phyloP scores from a whole-genome alignment of 2,329 filamentous ascomycete species.

The Curvularia spicifera region DNA sequence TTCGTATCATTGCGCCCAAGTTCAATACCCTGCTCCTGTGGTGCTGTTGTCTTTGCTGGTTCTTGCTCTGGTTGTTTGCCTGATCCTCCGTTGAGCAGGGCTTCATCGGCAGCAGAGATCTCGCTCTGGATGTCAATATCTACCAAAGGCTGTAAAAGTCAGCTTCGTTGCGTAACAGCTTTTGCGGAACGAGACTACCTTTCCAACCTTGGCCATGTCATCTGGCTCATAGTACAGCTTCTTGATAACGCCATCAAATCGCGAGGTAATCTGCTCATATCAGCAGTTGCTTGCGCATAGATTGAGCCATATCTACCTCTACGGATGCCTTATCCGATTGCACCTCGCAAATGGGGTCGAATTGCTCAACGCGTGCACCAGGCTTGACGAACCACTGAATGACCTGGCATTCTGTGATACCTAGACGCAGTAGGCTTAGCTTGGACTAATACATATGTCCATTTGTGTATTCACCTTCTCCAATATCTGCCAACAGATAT shows the following conservation, averaged over 20 bases:
- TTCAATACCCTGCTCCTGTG: slow-evolving; percentile 36
- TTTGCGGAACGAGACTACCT: slow-evolving; percentile 47
- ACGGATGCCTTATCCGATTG: slow-evolving; percentile 92
- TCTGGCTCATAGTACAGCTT: slow-evolving; percentile 95
- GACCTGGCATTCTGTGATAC: slow-evolving; percentile 97
- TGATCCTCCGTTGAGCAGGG: slow-evolving; percentile 46
- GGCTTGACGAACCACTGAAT: slow-evolving; percentile 99
- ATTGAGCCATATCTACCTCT: slow-evolving; percentile 52
- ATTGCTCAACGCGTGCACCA: slow-evolving; percentile 93
- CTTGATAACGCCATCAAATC: slow-evolving; percentile 94
- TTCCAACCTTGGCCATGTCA: slow-evolving; percentile 94
- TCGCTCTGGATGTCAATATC: slow-evolving; percentile 92
- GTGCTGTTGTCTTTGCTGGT: neutral
- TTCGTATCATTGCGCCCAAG: slow-evolving; percentile 46
- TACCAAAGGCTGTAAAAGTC: slow-evolving; percentile 71
- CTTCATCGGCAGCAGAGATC: slow-evolving; percentile 67
- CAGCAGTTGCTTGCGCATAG: slow-evolving; percentile 8
- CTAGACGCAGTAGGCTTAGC: slow-evolving; percentile 54
- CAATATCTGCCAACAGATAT: slow-evolving; percentile 83
- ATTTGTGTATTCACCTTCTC: slow-evolving; percentile 68
- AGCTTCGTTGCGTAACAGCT: slow-evolving; percentile 15
- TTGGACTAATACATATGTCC: neutral
- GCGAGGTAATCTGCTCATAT: slow-evolving; percentile 80
- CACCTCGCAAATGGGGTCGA: slow-evolving; percentile 96
- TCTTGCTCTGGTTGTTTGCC: slow-evolving; percentile 37